Base-by-base conservation (phyloP, 768 basidiomycete species). In the Coprinopsis cinerea region DNA sequence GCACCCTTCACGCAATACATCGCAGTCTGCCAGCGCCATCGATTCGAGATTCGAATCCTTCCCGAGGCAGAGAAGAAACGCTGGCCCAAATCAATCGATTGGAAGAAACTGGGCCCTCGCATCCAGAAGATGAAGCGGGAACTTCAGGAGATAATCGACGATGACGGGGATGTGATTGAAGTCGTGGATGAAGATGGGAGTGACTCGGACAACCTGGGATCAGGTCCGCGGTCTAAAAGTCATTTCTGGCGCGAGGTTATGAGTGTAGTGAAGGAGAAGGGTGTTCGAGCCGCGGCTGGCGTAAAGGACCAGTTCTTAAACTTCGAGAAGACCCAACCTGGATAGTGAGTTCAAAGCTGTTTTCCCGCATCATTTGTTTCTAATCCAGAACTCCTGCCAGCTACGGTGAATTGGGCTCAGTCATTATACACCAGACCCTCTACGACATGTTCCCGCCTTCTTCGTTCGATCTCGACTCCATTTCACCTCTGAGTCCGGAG, bases 401-500 rank as follows among this genome's bases (percentile, higher is more conserved):
- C 64, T 95, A 94, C 55, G 92, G 92, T 35, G 89, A 91, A 62
- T 75, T 82, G 30, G 92, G 92, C 10, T 87, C 84, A 4, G 74
- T 88, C 18, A 83, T 90, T 57, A 86, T 95, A 50, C 78, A 84
- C 45, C 83, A 87, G 56, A 83, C 83, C 0, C 72, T 95, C 11
- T 83, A 82, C 57, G 75, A 81, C 58, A 70, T 91, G 48, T 91
- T 91, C 57, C 87, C 91, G 1, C 80, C 78, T 0, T 61, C 73
- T 2, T 65, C 74, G 0, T 76, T 88, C 40, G 69, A 81, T 48
- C 70, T 78, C 0, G 60, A 67, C n/a, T 63, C 72, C 10, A 76
- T 82, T 22, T 64, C 72, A 0, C 86, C 94, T 0, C 76, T 97
- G 20, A 78, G 81, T 1, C 72, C 82, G 0, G 76, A 79, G 27